Base-by-base conservation (phyloP, 148 eudicot genomes). In the Rheum nobile region DNA sequence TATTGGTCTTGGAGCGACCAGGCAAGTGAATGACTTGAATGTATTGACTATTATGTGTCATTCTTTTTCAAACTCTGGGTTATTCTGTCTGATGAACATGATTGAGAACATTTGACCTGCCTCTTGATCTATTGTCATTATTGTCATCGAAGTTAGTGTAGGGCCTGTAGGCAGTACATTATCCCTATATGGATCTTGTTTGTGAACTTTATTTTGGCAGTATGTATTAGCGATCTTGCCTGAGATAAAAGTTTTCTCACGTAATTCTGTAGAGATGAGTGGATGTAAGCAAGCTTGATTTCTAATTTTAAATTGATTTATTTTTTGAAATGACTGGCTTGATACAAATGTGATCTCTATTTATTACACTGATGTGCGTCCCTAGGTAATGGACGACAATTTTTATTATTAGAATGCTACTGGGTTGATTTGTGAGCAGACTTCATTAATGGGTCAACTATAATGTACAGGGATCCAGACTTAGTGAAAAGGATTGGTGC, bases 1-100 rank as follows among this genome's bases (percentile, higher is more conserved):
- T 39, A 68, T 68, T 35, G 72, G 72, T 22, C 72, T 68, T 68
- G 72, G 72, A 68, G 72, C 72, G 9, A 68, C 72, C 72, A 68
- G 72, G 72, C 44, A 68, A 68, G 43, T 39, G 28, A 34, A 68
- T 28, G 11, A 22, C 44, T 68, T 39, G 44, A 39, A 68, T 35
- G 16, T 12, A 11, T 12, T 26, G 67, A 26, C 67, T 59, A 59
- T 59, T 19, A 59, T 9, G 34, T 28, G 6, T 3, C 34, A 28
- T 26, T 26, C 17, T 26, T 59, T 59, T 7, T 55, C 31, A 55
- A 22, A 6, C 63, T 59, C 34, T 59, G 34, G 19, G 26, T 6
- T 59, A 59, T 26, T 55, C 67, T 59, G 35, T 59, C 13, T 59
- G 31, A 24, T 59, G 19, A 59, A 2, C 67, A 26, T 59, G 67